Base-by-base conservation (phyloP, 2,329 filamentous ascomycete genomes). In the Penicillium sp. region DNA sequence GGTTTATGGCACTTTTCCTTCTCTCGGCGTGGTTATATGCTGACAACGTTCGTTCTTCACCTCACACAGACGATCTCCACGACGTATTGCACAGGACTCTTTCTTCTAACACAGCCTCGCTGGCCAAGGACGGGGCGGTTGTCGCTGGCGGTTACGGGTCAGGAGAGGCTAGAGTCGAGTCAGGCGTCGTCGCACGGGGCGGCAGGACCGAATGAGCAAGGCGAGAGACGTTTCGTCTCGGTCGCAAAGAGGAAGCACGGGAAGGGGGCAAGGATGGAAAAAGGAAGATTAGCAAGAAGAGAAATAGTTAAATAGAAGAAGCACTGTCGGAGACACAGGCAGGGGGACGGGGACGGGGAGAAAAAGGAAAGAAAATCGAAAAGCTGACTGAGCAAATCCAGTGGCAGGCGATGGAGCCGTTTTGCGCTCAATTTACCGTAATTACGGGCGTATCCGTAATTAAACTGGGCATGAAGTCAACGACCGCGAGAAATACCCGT, bases 151-250 rank as follows among this genome's bases (percentile, higher is more conserved):
- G 50, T 52, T 52, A 45, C 9, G 52, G n/a, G 16, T 42, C 28
- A 42, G 14, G 45, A 33, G 33, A 45, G 14, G 52, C n/a, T 20
- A 35, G 47, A 18, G 30, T 40, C 43, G 52, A 54, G 52, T 54
- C 52, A 47, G 52, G 38, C 14, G 38, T 18, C 21, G 52, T 53
- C 51, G 42, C 51, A 53, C 43, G 47, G 53, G 56, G 58, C 38
- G 40, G 56, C 58, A 59, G 56, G 26, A 58, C 47, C 35, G 56
- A n/a, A 24, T 53, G 51, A 57, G 49, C 28, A 30, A 48, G 48
- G 45, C 48, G 49, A 52, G 18, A 49, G 30, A 35, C 30, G 30
- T 35, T 35, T 35, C 47, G 53, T 26, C 49, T 20, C 47, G 52
- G 52, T 55, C 52, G 46, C 52, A 46, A 47, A 30, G 12, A 35